A percentile compares a stretch with the other conserved stretches of the same genome.
Evolutionary conservation across 225 moss, liverwort and hornwort species (phyloP).

Genomic region (Thuidium tamariscinum): DNA sequence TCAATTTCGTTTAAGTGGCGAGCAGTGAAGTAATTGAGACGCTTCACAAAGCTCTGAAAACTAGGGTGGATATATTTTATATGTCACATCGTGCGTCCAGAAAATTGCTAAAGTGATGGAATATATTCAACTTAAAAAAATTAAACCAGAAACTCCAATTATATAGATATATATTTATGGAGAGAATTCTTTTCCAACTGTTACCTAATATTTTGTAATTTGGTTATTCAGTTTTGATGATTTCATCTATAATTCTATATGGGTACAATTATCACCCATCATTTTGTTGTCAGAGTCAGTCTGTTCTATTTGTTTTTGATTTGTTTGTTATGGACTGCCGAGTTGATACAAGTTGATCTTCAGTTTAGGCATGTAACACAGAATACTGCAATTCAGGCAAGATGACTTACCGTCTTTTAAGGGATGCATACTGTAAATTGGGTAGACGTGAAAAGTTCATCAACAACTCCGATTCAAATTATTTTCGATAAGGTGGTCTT

Average conservation of each 20-base stretch:
- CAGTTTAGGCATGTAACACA: too few species aligned
- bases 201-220: neutral
- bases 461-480: conserved; percentile 45
- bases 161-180: neutral
- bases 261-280: neutral
- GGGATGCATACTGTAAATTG: conserved; percentile 77
- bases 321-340: neutral
- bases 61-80: neutral
- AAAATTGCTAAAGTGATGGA: neutral
- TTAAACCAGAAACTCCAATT: accelerated
- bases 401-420: conserved; percentile 67
- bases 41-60: neutral
- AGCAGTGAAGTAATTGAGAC: too few species aligned
- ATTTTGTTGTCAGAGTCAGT: neutral
- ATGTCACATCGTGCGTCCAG: neutral
- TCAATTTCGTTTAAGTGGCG: too few species aligned
- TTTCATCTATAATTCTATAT: neutral
- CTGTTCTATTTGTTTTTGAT: neutral
- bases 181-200: neutral
- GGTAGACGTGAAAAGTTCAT: conserved; percentile 62
- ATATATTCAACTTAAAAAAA: too few species aligned
- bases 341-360: too few species aligned
- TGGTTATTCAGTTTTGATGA: neutral
- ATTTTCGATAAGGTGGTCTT: conserved; percentile 47
- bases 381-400: conserved; percentile 53